Base-by-base conservation (phyloP, 306 rosid genomes). In the Fagus crenata region DNA sequence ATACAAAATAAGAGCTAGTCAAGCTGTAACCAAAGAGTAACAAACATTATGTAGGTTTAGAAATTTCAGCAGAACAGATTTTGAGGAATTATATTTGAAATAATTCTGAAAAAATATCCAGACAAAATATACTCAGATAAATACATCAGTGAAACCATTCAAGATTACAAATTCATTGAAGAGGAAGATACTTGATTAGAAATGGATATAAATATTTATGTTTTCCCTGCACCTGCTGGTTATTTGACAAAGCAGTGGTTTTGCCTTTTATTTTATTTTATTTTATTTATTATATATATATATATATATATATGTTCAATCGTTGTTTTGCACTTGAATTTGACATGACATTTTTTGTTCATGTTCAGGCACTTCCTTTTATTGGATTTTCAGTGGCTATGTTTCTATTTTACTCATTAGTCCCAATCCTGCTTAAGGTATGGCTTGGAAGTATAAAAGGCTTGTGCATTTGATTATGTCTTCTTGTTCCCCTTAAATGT, bases 401-500 rank as follows among this genome's bases (percentile, higher is more conserved):
- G 99, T 95, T 95, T 84, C 65, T 92, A 78, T 92, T 95, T 82
- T 95, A 95, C 84, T 95, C 99, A 64, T 75, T 90, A 28, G 99
- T 95, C 53, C 99, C 97, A 43, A 71, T 92, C 78, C 79, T 92
- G 80, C 99, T 95, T 33, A 89, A 92, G 99, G 99, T 95, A 77
- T 49, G 84, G 49, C 36, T 79, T 63, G 73, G 60, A 81, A 70
- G 46, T 68, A 63, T 68, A 40, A 7, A 55, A 51, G 53, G n/a
- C 37, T 63, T 81, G 77, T 74, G 35, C 17, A 2, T 9, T 64
- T 69, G 49, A n/a, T 69, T 55, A 8, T 49, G 33, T 69, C 14
- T 46, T 39, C 49, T 65, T 65, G 14, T 33, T 56, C 49, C 33
- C 35, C 0, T 31, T 12, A 37, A 65, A 39, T 39, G 28, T n/a